Base-by-base conservation (phyloP, 2,329 filamentous ascomycete genomes). In the Zasmidium citrigriseum region DNA sequence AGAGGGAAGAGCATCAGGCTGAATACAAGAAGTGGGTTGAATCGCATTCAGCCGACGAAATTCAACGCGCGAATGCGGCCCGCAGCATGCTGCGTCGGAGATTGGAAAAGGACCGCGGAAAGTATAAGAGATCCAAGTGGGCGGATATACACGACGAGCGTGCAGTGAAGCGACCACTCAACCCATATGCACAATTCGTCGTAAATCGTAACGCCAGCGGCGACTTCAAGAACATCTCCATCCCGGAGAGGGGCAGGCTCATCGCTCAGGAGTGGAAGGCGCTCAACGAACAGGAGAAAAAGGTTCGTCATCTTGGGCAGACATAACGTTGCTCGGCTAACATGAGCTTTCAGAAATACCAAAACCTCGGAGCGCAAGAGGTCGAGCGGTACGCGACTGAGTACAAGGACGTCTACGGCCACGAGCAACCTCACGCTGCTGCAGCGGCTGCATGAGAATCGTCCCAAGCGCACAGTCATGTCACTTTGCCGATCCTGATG, bases 51-150 rank as follows among this genome's bases (percentile, higher is more conserved):
- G 80, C 83, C 10, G 75, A 82, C 4, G 70, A 87, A 67, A 88
- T 89, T 64, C 75, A 75, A 47, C 58, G 76, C 2, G 86, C 87
- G 57, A 89, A 89, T 70, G 67, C 63, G 11, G 87, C 87, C 11
- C 83, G 87, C 38, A 58, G 41, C 1, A 11, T 46, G 3, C 65
- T 82, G 18, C 68, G 70, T 34, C 67, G 58, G 38, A 49, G 53
- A 21, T 44, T 50, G 20, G 47, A 49, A 45, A 50, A 60, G 4
- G 61, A 51, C 12, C 60, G 52, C 2, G 22, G 23, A 7, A 66
- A 65, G 46, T 11, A n/a, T 5, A 23, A 38, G n/a, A 9, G 20
- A n/a, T 46, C 46, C 29, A 53, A 48, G 10, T 68, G 58, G 56
- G 52, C 59, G 2, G n/a, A 51, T n/a, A 78, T 89, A 54, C 60